Conservation (phyloP, 2,329 filamentous ascomycete species). For the Neonectria punicea region DNA sequence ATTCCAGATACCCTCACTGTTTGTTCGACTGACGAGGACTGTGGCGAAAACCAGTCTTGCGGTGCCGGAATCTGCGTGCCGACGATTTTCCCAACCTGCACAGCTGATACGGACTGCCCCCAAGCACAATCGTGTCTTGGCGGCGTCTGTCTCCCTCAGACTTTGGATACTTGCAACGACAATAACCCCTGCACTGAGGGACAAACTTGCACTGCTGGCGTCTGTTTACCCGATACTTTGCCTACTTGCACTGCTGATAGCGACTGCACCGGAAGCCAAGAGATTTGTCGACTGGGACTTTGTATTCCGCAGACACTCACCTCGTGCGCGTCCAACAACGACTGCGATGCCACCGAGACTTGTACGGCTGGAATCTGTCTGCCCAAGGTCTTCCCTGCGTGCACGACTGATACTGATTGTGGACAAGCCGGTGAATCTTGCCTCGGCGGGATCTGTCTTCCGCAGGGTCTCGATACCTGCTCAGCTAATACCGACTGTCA, state of each 20-base stretch:
- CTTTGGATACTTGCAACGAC: no score
- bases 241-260: constrained; percentile 4
- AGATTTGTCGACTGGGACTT: constrained; percentile 4
- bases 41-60: no score
- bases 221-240: constrained; percentile 6
- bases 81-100: no score
- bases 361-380: constrained; percentile 8
- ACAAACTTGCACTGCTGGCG: constrained; percentile 10
- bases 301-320: constrained; percentile 10
- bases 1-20: no score
- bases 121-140: no score
- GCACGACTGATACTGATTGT: constrained; percentile 4
- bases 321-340: background rate
- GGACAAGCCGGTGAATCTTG: background rate
- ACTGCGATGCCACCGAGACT: background rate
- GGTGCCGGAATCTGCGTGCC: no score
- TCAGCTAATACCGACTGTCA: background rate
- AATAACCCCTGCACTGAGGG: constrained; percentile 5
- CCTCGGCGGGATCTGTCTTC: constrained; percentile 8
- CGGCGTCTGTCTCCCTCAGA: no score
- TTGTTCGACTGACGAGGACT: no score
- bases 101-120: no score
- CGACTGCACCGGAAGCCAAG: background rate
- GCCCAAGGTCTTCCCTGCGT: background rate
- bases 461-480: constrained; percentile 4